Conservation (phyloP, 139 green algal species). For the Auxenochlorella protothecoides region DNA sequence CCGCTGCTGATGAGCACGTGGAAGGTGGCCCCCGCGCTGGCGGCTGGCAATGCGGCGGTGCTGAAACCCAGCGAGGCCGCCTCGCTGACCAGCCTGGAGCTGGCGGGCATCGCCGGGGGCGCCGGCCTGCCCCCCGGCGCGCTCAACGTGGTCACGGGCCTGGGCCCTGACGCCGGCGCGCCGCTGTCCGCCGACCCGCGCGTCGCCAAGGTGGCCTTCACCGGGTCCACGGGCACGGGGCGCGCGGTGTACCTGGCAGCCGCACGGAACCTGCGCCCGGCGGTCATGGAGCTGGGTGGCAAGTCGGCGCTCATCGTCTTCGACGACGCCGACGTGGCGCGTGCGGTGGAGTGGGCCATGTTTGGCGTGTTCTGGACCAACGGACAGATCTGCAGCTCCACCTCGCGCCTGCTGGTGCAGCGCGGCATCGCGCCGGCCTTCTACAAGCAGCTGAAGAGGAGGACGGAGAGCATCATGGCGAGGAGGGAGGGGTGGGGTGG, state of each 20-base stretch:
- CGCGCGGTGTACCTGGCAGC: slow-evolving; percentile 48
- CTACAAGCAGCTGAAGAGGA: slow-evolving; percentile 46
- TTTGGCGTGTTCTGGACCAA: slow-evolving; percentile 77
- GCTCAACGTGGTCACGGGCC: slow-evolving; percentile 68
- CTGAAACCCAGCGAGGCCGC: slow-evolving; percentile 79
- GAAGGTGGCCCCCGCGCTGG: slow-evolving; percentile 83
- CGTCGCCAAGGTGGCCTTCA: slow-evolving; percentile 83
- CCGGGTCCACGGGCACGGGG: slow-evolving; percentile 60
- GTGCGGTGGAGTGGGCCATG: slow-evolving; percentile 84
- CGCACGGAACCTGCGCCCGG: slow-evolving; percentile 51
- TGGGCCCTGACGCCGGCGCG: slow-evolving; percentile 39
- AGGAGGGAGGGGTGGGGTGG: not conserved
- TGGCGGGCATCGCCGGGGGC: slow-evolving; percentile 52
- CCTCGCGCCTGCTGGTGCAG: slow-evolving; percentile 73
- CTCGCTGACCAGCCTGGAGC: slow-evolving; percentile 72
- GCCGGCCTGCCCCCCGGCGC: slow-evolving; percentile 61
- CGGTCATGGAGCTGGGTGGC: slow-evolving; percentile 71
- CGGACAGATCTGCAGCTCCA: slow-evolving; percentile 82
- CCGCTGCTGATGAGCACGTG: slow-evolving; percentile 45
- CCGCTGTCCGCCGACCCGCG: slow-evolving; percentile 47
- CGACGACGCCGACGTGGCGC: slow-evolving; percentile 76
- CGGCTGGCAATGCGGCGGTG: slow-evolving; percentile 65
- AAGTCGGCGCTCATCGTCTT: slow-evolving; percentile 83
- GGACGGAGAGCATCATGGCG: slow-evolving; percentile 53
- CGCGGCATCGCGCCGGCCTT: slow-evolving; percentile 53